phyloP scores from a whole-genome alignment of 306 rosid species.

The Fragaria iinumae region DNA sequence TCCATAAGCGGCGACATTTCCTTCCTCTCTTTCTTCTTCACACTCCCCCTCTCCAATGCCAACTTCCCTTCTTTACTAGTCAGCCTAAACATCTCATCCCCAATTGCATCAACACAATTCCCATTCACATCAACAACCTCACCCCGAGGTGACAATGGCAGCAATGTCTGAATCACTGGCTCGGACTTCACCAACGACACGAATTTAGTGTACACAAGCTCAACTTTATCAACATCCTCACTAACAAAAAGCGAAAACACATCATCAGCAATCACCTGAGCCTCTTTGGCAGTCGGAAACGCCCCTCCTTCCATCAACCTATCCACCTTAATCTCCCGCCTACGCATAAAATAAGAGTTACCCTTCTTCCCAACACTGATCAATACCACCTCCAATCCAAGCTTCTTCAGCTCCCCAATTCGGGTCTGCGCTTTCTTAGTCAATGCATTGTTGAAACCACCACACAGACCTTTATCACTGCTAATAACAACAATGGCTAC shows the following conservation, averaged over 20 bases:
- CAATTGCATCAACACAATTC: slow-evolving; percentile 48
- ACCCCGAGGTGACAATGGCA: slow-evolving; percentile 54
- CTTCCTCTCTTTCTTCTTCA: slow-evolving; percentile 18
- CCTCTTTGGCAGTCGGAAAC: slow-evolving; percentile 61
- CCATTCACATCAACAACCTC: slow-evolving; percentile 54
- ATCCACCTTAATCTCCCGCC: slow-evolving; percentile 37
- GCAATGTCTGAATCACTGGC: slow-evolving; percentile 66
- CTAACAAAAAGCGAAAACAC: slow-evolving; percentile 65
- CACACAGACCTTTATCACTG: slow-evolving; percentile 70
- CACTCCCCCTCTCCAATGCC: slow-evolving; percentile 47
- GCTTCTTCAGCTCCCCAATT: slow-evolving; percentile 39
- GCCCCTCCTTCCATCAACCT: slow-evolving; percentile 39
- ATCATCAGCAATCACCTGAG: slow-evolving; percentile 70
- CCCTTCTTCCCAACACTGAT: slow-evolving; percentile 81
- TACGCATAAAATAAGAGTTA: slow-evolving; percentile 42
- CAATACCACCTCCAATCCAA: slow-evolving; percentile 45
- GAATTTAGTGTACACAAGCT: slow-evolving; percentile 66
- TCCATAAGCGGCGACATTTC: slow-evolving; percentile 47
- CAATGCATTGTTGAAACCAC: slow-evolving; percentile 59
- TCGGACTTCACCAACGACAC: slow-evolving; percentile 56
- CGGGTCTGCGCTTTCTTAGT: slow-evolving; percentile 46
- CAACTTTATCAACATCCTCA: slow-evolving; percentile 81
- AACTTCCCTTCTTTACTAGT: slow-evolving; percentile 63
- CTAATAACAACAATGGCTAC: slow-evolving; percentile 65
- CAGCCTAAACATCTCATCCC: slow-evolving; percentile 71